These are phyloP conservation scores for Coemansia sp. DNA, from an alignment of 192 early-diverging fungal genomes.

Conservation along the genomic window DNA sequence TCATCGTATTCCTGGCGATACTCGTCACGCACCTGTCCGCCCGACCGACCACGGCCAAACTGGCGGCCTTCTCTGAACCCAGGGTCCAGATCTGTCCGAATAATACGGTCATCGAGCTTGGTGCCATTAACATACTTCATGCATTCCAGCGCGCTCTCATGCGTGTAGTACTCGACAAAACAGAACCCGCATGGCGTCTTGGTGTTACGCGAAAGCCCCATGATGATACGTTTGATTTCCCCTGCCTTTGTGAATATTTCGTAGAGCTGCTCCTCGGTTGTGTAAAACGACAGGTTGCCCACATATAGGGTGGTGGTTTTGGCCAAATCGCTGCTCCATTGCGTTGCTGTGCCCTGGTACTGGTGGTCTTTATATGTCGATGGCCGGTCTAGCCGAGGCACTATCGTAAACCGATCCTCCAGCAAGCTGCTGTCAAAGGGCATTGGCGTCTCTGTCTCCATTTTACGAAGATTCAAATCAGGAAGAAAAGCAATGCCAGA, in stretches of 20 bases:
- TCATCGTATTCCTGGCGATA: slow-evolving; percentile 93
- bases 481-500: no score
- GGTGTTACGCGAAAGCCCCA: slow-evolving; percentile 90
- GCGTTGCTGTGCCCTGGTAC: slow-evolving; percentile 55
- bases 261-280: slow-evolving; percentile 97
- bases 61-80: slow-evolving; percentile 92
- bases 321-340: slow-evolving; percentile 36
- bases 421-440: slow-evolving; percentile 26
- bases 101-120: slow-evolving; percentile 91
- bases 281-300: slow-evolving; percentile 96
- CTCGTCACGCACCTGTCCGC: slow-evolving; percentile 95
- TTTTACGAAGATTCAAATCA: no score
- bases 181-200: slow-evolving; percentile 99
- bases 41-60: slow-evolving; percentile 89
- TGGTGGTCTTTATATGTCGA: slow-evolving; percentile 84
- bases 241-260: slow-evolving; percentile 94
- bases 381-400: slow-evolving; percentile 70
- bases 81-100: slow-evolving; percentile 94
- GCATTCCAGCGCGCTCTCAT: slow-evolving; percentile 85
- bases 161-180: slow-evolving; percentile 98
- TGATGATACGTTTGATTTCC: slow-evolving; percentile 98
- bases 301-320: slow-evolving; percentile 86
- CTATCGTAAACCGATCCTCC: slow-evolving; percentile 53
- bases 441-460: no score
- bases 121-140: slow-evolving; percentile 93